These are phyloP conservation scores for Pistacia atlantica DNA, from an alignment of 345 rosid species.

Conservation along the genomic window DNA sequence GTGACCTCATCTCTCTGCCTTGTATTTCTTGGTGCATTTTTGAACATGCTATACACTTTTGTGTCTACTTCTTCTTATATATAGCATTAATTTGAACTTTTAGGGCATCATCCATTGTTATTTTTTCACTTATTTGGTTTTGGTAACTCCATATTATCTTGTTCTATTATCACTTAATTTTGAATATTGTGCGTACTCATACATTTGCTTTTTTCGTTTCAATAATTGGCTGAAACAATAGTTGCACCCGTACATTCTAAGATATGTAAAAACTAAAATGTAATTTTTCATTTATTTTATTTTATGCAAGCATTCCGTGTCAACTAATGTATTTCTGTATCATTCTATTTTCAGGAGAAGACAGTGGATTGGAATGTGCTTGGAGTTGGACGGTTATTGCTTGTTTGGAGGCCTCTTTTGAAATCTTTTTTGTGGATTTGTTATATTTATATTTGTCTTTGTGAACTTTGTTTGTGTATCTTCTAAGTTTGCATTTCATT, in stretches of 20 bases:
- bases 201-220: too few species aligned
- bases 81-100: not conserved
- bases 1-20: too few species aligned
- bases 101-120: not conserved
- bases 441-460: too few species aligned
- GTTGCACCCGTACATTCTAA: not conserved
- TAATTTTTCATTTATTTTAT: not conserved
- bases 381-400: too few species aligned
- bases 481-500: too few species aligned
- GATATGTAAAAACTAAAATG: slow-evolving; percentile 1
- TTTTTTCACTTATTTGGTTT: not conserved
- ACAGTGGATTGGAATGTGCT: slow-evolving; percentile 20
- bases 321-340: slow-evolving; percentile 15
- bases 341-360: slow-evolving; percentile 67
- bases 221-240: not conserved
- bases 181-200: not conserved
- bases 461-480: too few species aligned
- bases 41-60: not conserved
- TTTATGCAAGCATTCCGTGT: not conserved
- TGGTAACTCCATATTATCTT: not conserved
- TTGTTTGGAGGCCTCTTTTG: too few species aligned
- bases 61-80: not conserved
- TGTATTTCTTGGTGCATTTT: not conserved
- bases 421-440: too few species aligned
- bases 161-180: not conserved